Evolutionary conservation across 768 basidiomycete genomes (phyloP).

Genomic region (Phaeotremella skinneri): DNA sequence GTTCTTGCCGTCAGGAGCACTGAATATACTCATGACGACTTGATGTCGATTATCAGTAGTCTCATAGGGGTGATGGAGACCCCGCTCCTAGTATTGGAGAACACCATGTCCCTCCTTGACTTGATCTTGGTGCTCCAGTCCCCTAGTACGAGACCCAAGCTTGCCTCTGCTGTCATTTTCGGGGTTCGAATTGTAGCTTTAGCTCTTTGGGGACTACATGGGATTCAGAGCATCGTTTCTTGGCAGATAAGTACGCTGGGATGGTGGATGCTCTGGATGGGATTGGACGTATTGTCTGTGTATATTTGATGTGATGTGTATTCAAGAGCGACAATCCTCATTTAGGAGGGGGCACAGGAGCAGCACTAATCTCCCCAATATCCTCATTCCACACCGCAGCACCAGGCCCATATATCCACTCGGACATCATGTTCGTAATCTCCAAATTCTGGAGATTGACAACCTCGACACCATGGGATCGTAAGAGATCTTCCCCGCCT

Average conservation of each 20-base stretch:
- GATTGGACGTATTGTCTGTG: not conserved
- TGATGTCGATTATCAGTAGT: not conserved
- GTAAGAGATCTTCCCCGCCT: conserved; percentile 21
- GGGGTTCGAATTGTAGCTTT: too few species aligned
- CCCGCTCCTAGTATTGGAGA: not conserved
- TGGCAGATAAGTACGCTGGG: not conserved
- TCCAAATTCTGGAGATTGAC: conserved; percentile 20
- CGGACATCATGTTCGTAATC: conserved; percentile 22
- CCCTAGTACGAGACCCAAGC: not conserved
- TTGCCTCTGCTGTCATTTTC: too few species aligned
- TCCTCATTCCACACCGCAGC: conserved; percentile 20
- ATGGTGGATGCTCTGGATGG: not conserved
- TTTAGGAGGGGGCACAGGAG: too few species aligned
- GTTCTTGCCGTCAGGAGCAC: not conserved
- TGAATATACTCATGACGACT: not conserved
- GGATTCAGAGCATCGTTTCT: not conserved
- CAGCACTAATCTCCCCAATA: conserved; percentile 22
- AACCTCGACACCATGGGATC: conserved; percentile 14
- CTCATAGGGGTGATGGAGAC: not conserved
- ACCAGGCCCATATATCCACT: conserved; percentile 23
- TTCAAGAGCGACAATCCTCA: too few species aligned
- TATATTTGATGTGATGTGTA: not conserved
- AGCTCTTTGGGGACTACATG: too few species aligned
- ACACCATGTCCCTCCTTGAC: not conserved
- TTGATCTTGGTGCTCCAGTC: not conserved